Evolutionary conservation across 176 grass and related monocot species (phyloP), one percentile per base, ranked within the genome.

Genomic region (Otatea glauca): DNA sequence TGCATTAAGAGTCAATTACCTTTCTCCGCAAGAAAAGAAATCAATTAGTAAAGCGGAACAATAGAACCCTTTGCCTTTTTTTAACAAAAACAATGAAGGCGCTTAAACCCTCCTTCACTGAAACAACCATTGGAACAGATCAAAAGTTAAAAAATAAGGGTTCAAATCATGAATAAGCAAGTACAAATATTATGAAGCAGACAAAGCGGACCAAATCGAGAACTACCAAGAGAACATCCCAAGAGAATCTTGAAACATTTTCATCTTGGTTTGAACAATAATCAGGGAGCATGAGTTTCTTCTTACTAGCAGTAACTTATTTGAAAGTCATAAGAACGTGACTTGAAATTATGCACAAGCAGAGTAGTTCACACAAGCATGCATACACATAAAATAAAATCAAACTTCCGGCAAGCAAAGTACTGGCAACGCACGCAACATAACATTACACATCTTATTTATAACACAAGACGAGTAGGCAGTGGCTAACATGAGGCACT

Each of bases 341-440:
- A n/a, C 45, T 80, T 63, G 16, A 83, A 64, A 37, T 73, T 74
- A 83, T 35, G 81, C 70, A 74, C 42, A 74, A 65, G 42, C n/a
- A 23, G 21, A 73, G 20, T 32, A 54, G 17, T 54, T 11, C 72
- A 75, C 29, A 48, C 24, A 15, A 32, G 5, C 9, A 4, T 5
- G 58, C 9, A 6, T 9, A 21, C 48, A 38, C 15, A 67, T 37
- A 37, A 37, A 74, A 55, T 35, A 35, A 54, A 53, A 53, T 37
- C 16, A 0, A 23, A 72, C 9, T 4, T 49, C 70, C 14, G 0
- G 17, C 21, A 70, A 70, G 29, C 8, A 54, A 54, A 74, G 71
- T 74, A 55, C 2, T 21, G 29, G 4, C 7, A 55, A 35, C 9
- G 7, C 29, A 50, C 15, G 0, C 25, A 54, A 53, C 47, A 72